These are phyloP conservation scores for Hypoxylon sp. DNA, from an alignment of 2,329 filamentous ascomycete genomes.

Conservation along the genomic window DNA sequence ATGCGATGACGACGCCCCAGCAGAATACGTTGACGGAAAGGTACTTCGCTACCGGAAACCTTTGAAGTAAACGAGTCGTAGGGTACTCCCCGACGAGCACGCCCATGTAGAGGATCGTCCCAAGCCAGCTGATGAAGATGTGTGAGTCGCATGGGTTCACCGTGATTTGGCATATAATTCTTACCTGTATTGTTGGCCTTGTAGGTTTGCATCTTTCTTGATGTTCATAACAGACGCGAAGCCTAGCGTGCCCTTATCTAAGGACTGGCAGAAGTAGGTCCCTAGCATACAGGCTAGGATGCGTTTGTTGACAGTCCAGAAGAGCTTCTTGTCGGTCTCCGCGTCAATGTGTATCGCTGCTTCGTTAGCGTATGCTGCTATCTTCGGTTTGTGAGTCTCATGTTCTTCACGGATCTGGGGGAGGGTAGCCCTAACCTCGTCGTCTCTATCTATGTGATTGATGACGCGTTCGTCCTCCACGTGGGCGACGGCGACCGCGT, in stretches of 20 bases:
- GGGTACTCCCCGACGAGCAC: constrained; percentile 58
- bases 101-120: constrained; percentile 57
- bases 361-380: constrained; percentile 15
- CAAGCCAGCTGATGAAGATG: constrained; percentile 46
- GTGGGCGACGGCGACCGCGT: neutral
- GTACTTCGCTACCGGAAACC: constrained; percentile 55
- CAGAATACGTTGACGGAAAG: constrained; percentile 55
- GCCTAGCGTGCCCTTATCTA: constrained; percentile 49
- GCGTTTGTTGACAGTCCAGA: constrained; percentile 62
- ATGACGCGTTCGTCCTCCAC: neutral
- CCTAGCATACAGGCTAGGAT: constrained; percentile 63
- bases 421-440: neutral
- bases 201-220: constrained; percentile 48
- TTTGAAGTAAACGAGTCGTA: constrained; percentile 54
- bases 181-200: constrained; percentile 51
- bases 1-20: constrained; percentile 57
- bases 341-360: constrained; percentile 57
- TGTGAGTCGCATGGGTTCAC: neutral
- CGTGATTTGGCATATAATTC: neutral
- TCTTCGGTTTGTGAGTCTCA: constrained; percentile 3
- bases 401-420: neutral
- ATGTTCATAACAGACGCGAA: constrained; percentile 49
- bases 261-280: constrained; percentile 59
- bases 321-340: constrained; percentile 61
- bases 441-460: constrained; percentile 2